phyloP scores from a whole-genome alignment of 768 basidiomycete genomes.

The Phylloporus sp. region DNA sequence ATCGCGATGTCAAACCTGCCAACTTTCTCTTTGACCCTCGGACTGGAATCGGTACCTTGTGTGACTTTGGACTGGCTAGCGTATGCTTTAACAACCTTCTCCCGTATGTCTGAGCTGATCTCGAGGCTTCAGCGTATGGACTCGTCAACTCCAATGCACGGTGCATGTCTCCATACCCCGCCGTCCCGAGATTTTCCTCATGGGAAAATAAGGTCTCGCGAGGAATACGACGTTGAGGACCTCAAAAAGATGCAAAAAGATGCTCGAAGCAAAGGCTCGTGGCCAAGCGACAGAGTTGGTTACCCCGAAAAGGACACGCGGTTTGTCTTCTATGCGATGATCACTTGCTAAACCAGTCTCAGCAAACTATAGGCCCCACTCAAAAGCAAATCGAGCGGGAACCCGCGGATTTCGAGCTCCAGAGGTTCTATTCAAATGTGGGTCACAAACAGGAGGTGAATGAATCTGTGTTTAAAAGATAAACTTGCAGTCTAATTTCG shows the following conservation, averaged over 20 bases:
- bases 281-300: constrained; percentile 68
- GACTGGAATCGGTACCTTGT: constrained; percentile 79
- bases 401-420: constrained; percentile 97
- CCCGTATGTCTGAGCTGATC: constrained; percentile 1
- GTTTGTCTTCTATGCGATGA: constrained; percentile 33
- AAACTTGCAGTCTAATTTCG: constrained; percentile 7
- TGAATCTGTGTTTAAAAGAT: constrained; percentile 7
- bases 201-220: constrained; percentile 48
- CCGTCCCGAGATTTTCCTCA: constrained; percentile 63
- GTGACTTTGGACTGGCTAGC: constrained; percentile 94
- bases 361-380: constrained; percentile 52
- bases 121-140: constrained; percentile 52
- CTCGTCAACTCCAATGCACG: constrained; percentile 36
- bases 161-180: constrained; percentile 75
- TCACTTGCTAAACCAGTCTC: neutral
- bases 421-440: constrained; percentile 92
- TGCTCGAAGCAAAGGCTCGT: constrained; percentile 49
- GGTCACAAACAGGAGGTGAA: constrained; percentile 87
- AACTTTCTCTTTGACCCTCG: constrained; percentile 93
- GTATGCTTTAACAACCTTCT: constrained; percentile 42
- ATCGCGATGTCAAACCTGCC: constrained; percentile 97
- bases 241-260: constrained; percentile 60
- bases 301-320: constrained; percentile 73
- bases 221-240: constrained; percentile 44
- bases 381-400: constrained; percentile 94